phyloP scores from a whole-genome alignment of 805 yeast genomes.

The Pichia gijzeniarum region DNA sequence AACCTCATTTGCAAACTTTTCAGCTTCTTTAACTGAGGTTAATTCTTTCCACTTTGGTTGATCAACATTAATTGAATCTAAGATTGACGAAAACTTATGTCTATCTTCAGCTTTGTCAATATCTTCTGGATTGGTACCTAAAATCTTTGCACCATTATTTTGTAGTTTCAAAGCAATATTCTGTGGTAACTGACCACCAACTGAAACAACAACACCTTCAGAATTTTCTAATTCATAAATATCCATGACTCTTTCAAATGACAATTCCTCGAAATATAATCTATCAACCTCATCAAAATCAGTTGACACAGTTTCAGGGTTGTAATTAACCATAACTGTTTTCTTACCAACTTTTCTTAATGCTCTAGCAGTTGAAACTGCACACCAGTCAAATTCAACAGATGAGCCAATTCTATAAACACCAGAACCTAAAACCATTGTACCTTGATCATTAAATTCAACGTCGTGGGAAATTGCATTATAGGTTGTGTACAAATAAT shows the following conservation, averaged over 20 bases:
- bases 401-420: conserved; percentile 98
- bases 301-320: conserved; percentile 97
- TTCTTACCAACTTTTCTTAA: conserved; percentile 80
- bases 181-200: conserved; percentile 98
- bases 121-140: conserved; percentile 92
- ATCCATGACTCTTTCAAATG: conserved; percentile 95
- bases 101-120: conserved; percentile 98
- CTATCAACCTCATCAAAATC: conserved; percentile 98
- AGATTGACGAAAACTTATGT: conserved; percentile 91
- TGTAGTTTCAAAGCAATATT: conserved; percentile 87
- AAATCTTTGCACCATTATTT: conserved; percentile 73
- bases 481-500: conserved; percentile 92
- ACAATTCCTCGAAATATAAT: conserved; percentile 90
- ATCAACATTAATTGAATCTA: conserved; percentile 88
- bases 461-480: conserved; percentile 86
- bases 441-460: conserved; percentile 81
- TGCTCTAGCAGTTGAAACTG: conserved; percentile 93
- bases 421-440: conserved; percentile 96
- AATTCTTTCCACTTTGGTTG: conserved; percentile 98
- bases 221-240: conserved; percentile 90
- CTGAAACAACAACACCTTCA: conserved; percentile 88
- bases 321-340: conserved; percentile 94
- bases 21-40: conserved; percentile 80
- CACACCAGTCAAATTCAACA: conserved; percentile 99
- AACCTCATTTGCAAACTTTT: conserved; percentile 74